Evolutionary conservation across 1,284 basidiomycete species (phyloP), one percentile per base, ranked within the genome.

Genomic region (Ceratorhiza oryzae-sativae): DNA sequence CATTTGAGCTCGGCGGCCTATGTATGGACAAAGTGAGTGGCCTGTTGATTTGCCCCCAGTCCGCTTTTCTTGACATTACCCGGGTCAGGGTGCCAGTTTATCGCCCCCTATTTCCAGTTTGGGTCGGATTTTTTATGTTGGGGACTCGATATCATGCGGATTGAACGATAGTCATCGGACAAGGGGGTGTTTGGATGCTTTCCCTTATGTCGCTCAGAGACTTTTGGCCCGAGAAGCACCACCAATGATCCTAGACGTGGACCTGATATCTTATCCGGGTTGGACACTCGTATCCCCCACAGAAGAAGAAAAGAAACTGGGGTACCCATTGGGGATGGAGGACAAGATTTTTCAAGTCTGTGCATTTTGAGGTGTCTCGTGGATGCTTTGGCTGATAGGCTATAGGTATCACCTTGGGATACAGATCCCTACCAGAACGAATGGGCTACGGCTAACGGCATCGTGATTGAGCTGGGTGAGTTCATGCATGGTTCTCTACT

Each of bases 181-280:
- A 20, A 4, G 36, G 23, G 58, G 58, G 5, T 60, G 58, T 42
- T 30, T 60, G 23, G 58, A 60, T 27, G 58, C 58, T 6, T 60
- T 60, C 25, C 58, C 58, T 12, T 60, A 60, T 23, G 39, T 60
- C 10, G 34, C 58, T 39, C 58, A 60, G 18, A 30, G 36, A 42
- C 23, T 42, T 39, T 42, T 60, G 34, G n/a, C 58, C 25, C 34
- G 42, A 20, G 9, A 27, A n/a, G n/a, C 32, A 1, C 58, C 58
- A 8, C 27, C 36, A 3, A 15, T 23, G 18, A 2, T 34, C n/a
- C 4, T 60, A n/a, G 10, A 60, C 12, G 36, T 42, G 4, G 39
- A 60, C 36, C 15, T 60, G 32, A 36, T 60, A 60, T 30, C 58
- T 23, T 60, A 60, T 18, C 58, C 58, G 9, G 58, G 58, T 12